phyloP scores from a whole-genome alignment of 2,329 filamentous ascomycete species.

The Fusarium sp. region DNA sequence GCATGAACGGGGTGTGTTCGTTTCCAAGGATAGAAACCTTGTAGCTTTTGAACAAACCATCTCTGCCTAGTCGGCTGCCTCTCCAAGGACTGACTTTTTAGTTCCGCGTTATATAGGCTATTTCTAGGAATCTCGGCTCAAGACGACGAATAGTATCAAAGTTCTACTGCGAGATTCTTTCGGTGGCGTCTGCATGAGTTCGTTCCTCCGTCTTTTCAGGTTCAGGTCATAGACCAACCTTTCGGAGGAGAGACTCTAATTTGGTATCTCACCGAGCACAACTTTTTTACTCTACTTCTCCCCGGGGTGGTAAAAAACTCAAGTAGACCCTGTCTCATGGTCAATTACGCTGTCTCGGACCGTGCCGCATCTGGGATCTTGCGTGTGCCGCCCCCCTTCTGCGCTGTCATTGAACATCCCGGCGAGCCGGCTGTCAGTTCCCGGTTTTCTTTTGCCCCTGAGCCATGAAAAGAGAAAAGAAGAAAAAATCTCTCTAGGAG shows the following conservation, averaged over 20 bases:
- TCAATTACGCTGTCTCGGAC: constrained; percentile 36
- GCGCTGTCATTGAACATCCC: constrained; percentile 8
- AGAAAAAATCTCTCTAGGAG: constrained; percentile 2
- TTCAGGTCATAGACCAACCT: neutral
- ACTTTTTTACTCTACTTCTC: neutral
- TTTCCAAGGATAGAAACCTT: neutral
- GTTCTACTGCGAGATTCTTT: neutral
- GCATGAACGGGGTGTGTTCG: neutral
- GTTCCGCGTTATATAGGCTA: neutral
- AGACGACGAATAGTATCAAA: neutral
- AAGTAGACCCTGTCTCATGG: constrained; percentile 18
- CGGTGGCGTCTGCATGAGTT: neutral
- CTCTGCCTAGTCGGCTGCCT: neutral
- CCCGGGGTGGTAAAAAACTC: neutral
- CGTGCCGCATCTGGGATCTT: constrained; percentile 40
- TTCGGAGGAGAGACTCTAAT: neutral
- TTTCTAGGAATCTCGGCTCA: neutral
- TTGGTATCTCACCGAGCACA: constrained; percentile 10
- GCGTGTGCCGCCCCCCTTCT: neutral
- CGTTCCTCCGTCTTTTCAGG: neutral
- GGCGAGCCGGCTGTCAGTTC: constrained; percentile 39
- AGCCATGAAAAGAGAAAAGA: neutral
- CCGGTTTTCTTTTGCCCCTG: constrained; percentile 23
- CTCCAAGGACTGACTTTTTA: neutral
- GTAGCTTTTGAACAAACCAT: neutral